phyloP scores from a whole-genome alignment of 148 eudicot species.

The Rhododendron simsii region DNA sequence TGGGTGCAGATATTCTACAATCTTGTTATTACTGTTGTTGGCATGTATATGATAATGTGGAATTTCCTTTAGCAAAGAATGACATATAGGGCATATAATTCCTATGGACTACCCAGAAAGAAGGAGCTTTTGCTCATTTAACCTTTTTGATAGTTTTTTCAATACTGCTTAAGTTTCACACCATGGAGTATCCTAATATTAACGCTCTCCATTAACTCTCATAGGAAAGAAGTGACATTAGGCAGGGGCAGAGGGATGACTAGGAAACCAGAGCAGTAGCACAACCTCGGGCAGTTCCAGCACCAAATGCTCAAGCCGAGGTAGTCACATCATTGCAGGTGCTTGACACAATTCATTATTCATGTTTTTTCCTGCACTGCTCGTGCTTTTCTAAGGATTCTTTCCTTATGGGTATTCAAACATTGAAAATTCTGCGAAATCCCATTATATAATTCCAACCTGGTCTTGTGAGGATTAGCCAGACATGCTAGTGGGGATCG shows the following conservation, averaged over 20 bases:
- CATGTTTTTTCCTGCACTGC: background rate
- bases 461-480: background rate
- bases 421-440: background rate
- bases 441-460: background rate
- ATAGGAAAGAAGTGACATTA: constrained; percentile 47
- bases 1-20: background rate
- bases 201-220: background rate
- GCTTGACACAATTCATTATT: constrained; percentile 4
- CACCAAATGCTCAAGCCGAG: constrained; percentile 56
- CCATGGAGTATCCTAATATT: background rate
- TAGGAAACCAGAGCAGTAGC: constrained; percentile 34
- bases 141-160: background rate
- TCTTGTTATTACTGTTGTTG: background rate
- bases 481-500: background rate
- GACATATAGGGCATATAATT: background rate
- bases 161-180: background rate
- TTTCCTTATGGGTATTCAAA: background rate
- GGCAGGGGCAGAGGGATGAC: constrained; percentile 31
- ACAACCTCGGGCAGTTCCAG: constrained; percentile 41
- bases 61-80: background rate
- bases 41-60: background rate
- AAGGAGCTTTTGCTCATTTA: background rate
- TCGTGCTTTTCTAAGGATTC: background rate
- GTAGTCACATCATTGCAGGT: constrained; percentile 60
- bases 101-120: background rate